Base-by-base conservation (phyloP, 2,329 filamentous ascomycete genomes). In the Xylaria sp. region DNA sequence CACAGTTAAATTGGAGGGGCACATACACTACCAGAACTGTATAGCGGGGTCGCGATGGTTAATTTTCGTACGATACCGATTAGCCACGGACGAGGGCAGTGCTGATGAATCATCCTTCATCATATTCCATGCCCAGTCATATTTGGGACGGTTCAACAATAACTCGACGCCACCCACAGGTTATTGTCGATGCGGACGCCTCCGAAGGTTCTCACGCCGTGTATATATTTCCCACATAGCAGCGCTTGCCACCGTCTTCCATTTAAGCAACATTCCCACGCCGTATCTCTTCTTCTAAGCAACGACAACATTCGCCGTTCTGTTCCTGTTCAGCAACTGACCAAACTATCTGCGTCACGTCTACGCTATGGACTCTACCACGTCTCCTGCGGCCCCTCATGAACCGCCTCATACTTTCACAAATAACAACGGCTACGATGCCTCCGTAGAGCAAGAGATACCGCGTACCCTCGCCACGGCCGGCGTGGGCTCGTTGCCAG, bases 331-430 rank as follows among this genome's bases (percentile, higher is more conserved):
- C 23, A 25, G n/a, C 21, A 4, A 25, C 3, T n/a, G 1, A 48
- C 13, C n/a, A 33, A 25, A 11, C 31, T 7, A 25, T 27, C 25
- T 8, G n/a, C 15, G 37, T n/a, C 15, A 25, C 15, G 5, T 43
- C 19, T 40, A 15, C n/a, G 59, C 35, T 6, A 71, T 71, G 70
- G 65, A 65, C 55, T 43, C 60, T 15, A 59, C 66, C n/a, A 21
- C 59, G 23, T 64, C 71, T 47, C 62, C 79, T 19, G 77, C 78
- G 15, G 76, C 75, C 57, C 79, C 80, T 46, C 78, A 81, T 61
- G 73, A 82, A 65, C 79, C 80, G 4, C 78, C 80, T 3, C 80
- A 80, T 67, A 74, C 70, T 10, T 81, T 81, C 65, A 78, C 74
- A 10, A 73, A 78, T 33, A 79, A 78, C 70, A 73, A 79, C 56